phyloP scores from a whole-genome alignment of 257 asterid genomes.

The Verbascum thapsus region DNA sequence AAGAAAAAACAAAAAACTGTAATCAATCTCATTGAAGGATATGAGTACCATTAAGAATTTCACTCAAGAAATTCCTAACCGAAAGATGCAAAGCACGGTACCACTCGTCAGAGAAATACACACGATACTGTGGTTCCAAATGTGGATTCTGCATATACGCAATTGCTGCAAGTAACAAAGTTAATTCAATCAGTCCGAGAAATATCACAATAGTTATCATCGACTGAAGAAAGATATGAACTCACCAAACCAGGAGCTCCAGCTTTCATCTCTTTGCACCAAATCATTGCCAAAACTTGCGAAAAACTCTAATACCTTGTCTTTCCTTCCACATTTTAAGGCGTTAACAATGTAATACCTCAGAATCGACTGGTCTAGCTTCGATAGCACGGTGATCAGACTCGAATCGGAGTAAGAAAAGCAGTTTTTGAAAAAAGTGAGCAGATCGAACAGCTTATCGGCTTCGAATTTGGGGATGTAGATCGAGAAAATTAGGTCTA shows the following conservation, averaged over 20 bases:
- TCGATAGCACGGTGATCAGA: constrained; percentile 47
- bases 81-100: constrained; percentile 71
- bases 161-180: constrained; percentile 58
- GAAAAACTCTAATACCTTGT: constrained; percentile 75
- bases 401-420: constrained; percentile 59
- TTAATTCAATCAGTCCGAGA: constrained; percentile 17
- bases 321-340: constrained; percentile 65
- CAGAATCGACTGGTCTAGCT: constrained; percentile 62
- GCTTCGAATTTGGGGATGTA: constrained; percentile 83
- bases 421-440: constrained; percentile 66
- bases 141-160: constrained; percentile 84
- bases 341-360: constrained; percentile 77
- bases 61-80: constrained; percentile 78
- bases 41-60: constrained; percentile 82
- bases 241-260: constrained; percentile 94
- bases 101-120: constrained; percentile 90
- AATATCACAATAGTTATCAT: neutral
- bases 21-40: constrained; percentile 57
- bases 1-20: constrained; percentile 23
- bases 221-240: constrained; percentile 4
- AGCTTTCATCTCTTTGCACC: constrained; percentile 66
- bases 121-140: constrained; percentile 76
- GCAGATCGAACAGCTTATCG: constrained; percentile 64
- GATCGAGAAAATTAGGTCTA: constrained; percentile 75
- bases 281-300: constrained; percentile 62